Percentiles rank a stretch among this genome's conserved stretches.
These are phyloP conservation scores for Starmera dryadoides DNA, from an alignment of 805 yeast species.

Conservation along the genomic window DNA sequence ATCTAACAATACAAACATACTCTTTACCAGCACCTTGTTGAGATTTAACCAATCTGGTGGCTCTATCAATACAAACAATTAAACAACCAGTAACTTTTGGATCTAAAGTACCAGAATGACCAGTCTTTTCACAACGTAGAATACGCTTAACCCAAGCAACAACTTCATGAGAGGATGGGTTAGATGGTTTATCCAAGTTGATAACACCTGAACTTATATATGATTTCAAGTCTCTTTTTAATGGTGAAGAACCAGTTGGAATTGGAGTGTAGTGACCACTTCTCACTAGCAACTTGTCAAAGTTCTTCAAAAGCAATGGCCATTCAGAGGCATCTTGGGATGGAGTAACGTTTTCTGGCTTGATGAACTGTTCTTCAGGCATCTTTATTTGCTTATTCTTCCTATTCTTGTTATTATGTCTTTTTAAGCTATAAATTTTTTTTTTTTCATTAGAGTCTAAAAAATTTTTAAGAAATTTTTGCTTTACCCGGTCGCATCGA, in stretches of 20 bases:
- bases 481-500: conserved; percentile 2
- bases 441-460: not conserved
- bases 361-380: conserved; percentile 71
- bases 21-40: conserved; percentile 99
- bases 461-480: too few relatives aligned
- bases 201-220: conserved; percentile 94
- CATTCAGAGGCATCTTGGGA: conserved; percentile 85
- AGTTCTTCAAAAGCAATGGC: conserved; percentile 92
- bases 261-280: conserved; percentile 97
- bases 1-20: conserved; percentile 94
- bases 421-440: too few relatives aligned
- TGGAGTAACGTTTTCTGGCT: conserved; percentile 78
- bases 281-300: conserved; percentile 89
- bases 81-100: conserved; percentile 98
- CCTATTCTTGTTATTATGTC: too few relatives aligned
- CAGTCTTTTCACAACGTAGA: conserved; percentile 92
- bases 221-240: conserved; percentile 85
- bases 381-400: conserved; percentile 21
- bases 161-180: conserved; percentile 98
- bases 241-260: conserved; percentile 91
- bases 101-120: conserved; percentile 98
- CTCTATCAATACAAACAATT: conserved; percentile 96
- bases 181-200: conserved; percentile 95
- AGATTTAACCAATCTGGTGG: conserved; percentile 94
- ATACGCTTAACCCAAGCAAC: conserved; percentile 99